Evolutionary conservation across 177 flowering plant species (phyloP).

Genomic region (Vitis hybrid): DNA sequence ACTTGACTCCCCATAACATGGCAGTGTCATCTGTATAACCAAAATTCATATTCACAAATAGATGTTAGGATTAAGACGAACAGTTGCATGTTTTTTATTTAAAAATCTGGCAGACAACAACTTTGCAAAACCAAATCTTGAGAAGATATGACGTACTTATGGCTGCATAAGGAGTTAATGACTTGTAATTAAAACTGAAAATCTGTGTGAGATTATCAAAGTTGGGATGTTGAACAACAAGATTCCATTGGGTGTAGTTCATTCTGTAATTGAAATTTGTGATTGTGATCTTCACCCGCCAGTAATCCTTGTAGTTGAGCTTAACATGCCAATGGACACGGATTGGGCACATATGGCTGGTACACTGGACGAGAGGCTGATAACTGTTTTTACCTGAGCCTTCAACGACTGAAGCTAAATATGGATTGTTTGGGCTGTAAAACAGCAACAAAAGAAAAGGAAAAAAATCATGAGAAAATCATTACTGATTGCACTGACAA

Average conservation of each 20-base stretch:
- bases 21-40: constrained; percentile 59
- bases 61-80: background rate
- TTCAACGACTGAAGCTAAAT: constrained; percentile 41
- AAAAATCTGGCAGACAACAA: background rate
- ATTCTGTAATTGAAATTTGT: constrained; percentile 66
- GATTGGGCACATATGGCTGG: constrained; percentile 72
- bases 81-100: background rate
- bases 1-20: constrained; percentile 67
- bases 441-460: background rate
- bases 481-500: background rate
- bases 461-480: background rate
- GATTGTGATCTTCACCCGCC: constrained; percentile 70
- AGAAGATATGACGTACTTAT: constrained; percentile 43
- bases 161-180: constrained; percentile 51
- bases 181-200: constrained; percentile 64
- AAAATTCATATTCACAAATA: background rate
- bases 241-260: constrained; percentile 67
- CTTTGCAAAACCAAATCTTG: background rate
- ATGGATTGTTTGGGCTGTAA: constrained; percentile 39
- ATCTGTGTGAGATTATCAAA: constrained; percentile 58
- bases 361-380: constrained; percentile 51
- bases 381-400: constrained; percentile 23
- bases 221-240: constrained; percentile 66
- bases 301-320: constrained; percentile 62
- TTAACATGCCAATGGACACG: constrained; percentile 76